Evolutionary conservation across 768 basidiomycete species (phyloP).

Genomic region (Xerocomus brunneocitrinus): DNA sequence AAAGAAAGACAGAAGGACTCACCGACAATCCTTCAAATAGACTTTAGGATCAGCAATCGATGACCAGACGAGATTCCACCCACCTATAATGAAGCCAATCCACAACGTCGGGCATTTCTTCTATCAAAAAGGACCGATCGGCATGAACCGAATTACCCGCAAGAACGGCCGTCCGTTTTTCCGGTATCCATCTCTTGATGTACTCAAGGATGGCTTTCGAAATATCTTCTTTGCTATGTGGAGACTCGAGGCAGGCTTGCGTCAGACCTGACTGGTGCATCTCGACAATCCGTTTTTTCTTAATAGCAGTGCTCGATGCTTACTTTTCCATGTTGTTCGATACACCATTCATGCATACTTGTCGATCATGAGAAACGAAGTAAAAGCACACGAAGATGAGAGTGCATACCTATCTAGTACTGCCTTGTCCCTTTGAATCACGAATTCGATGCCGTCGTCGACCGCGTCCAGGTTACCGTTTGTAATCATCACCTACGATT

Average conservation of each 20-base stretch:
- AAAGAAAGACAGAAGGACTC: conserved; percentile 24
- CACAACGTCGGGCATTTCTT: conserved; percentile 76
- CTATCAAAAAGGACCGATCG: conserved; percentile 65
- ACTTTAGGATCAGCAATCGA: neutral
- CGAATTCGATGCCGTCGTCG: conserved; percentile 74
- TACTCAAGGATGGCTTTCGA: conserved; percentile 62
- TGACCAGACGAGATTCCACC: neutral
- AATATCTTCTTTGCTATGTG: conserved; percentile 58
- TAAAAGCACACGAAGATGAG: neutral
- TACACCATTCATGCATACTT: conserved; percentile 91
- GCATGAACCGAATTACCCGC: conserved; percentile 87
- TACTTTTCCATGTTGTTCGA: conserved; percentile 71
- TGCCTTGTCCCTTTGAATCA: conserved; percentile 68
- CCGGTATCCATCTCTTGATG: conserved; percentile 82
- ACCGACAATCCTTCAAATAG: conserved; percentile 60
- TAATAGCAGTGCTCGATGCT: conserved; percentile 13
- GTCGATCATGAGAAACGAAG: neutral
- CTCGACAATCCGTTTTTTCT: neutral
- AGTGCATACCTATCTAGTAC: conserved; percentile 61
- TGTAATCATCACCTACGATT: conserved; percentile 72
- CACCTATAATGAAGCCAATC: conserved; percentile 83
- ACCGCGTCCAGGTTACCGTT: conserved; percentile 77
- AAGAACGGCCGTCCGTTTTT: conserved; percentile 56
- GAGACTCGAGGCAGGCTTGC: conserved; percentile 68
- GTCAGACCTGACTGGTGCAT: conserved; percentile 72